phyloP scores from a whole-genome alignment of 2,329 filamentous ascomycete species.

The Colletotrichum orbiculare region DNA sequence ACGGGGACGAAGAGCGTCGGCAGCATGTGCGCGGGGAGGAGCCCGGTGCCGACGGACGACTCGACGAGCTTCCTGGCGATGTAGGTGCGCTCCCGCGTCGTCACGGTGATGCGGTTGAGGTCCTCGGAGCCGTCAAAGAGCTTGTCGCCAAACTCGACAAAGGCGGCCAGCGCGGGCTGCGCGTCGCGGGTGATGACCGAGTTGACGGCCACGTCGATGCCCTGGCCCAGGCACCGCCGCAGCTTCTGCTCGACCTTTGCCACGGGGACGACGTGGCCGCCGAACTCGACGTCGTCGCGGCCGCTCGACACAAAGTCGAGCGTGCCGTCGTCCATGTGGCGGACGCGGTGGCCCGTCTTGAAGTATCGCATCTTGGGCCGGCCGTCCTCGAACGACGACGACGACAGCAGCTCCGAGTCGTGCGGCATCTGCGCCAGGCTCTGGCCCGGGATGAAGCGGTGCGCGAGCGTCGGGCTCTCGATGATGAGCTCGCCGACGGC shows the following conservation, averaged over 20 bases:
- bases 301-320: conserved; percentile 60
- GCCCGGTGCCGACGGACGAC: conserved; percentile 49
- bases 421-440: conserved; percentile 43
- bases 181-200: conserved; percentile 57
- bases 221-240: conserved; percentile 57
- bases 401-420: conserved; percentile 20
- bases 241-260: conserved; percentile 59
- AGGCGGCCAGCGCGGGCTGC: conserved; percentile 57
- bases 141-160: conserved; percentile 59
- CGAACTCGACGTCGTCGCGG: conserved; percentile 53
- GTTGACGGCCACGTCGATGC: conserved; percentile 62
- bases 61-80: conserved; percentile 58
- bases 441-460: conserved; percentile 47
- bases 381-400: conserved; percentile 36
- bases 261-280: conserved; percentile 53
- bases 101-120: conserved; percentile 49
- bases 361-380: conserved; percentile 51
- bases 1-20: conserved; percentile 62
- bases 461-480: conserved; percentile 63
- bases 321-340: conserved; percentile 59
- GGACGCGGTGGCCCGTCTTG: conserved; percentile 62
- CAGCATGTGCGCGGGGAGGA: conserved; percentile 53
- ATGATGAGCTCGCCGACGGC: conserved; percentile 69
- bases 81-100: conserved; percentile 56
- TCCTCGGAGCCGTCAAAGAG: conserved; percentile 51